phyloP scores from a whole-genome alignment of 148 eudicot genomes.

The Rhododendron kiyosumense region DNA sequence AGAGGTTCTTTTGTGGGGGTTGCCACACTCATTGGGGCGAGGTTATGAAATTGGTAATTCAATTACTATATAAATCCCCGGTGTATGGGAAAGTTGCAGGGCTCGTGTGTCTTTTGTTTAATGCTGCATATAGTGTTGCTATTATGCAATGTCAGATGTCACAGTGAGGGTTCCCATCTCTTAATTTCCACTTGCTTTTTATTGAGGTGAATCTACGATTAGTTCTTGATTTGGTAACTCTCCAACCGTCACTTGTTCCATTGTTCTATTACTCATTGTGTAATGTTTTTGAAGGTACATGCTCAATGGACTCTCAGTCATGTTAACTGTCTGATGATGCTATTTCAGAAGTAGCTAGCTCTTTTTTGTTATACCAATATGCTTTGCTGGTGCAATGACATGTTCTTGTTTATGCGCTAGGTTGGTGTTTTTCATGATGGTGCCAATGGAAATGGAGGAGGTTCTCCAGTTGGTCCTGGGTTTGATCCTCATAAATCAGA shows the following conservation, averaged over 20 bases:
- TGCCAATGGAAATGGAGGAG: conserved; percentile 16
- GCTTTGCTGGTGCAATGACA: conserved; percentile 7
- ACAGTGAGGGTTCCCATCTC: not conserved
- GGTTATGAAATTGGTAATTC: not conserved
- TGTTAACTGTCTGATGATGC: not conserved
- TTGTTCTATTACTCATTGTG: not conserved
- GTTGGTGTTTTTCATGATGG: conserved; percentile 23
- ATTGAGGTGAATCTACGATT: not conserved
- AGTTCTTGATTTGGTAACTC: not conserved
- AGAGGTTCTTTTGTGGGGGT: not conserved
- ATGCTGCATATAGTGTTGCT: not conserved
- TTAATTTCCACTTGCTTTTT: not conserved
- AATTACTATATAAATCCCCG: not conserved
- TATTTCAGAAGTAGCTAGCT: conserved; percentile 4
- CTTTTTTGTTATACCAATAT: not conserved
- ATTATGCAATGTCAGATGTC: not conserved
- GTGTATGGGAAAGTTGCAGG: not conserved
- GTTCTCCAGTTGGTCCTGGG: conserved; percentile 17
- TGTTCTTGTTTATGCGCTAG: conserved; percentile 8
- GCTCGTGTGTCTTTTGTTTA: not conserved
- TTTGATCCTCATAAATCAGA: conserved; percentile 23
- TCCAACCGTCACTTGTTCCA: not conserved
- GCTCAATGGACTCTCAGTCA: not conserved
- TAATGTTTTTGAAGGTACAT: not conserved
- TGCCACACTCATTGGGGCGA: not conserved